Base-by-base conservation (phyloP, 768 basidiomycete species). In the Lentinula boryana region DNA sequence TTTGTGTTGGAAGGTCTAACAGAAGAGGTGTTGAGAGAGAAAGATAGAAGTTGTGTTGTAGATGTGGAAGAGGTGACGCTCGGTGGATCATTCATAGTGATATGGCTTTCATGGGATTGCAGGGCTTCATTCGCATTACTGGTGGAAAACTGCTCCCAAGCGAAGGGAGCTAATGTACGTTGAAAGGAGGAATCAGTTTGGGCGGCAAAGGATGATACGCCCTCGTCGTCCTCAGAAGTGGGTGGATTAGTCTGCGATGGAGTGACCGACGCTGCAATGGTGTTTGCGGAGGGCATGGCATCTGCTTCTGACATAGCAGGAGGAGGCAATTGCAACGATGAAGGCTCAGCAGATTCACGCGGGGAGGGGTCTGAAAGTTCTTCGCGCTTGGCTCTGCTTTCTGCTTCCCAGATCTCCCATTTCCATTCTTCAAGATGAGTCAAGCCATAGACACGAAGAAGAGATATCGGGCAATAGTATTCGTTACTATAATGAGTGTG, bases 381-480 rank as follows among this genome's bases (percentile, higher is more conserved):
- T 18, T 74, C 77, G 36, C 71, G 68, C 58, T 81, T 80, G 1
- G 77, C 77, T 41, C 71, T 77, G 64, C 88, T 88, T 68, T 90
- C 88, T 3, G 78, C 81, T 65, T 89, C 84, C 90, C 91, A 93
- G 5, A 78, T 78, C 53, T 93, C 91, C 89, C 93, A 91, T 66
- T 96, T 95, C 85, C 91, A 98, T 67, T 95, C 85, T 63, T 98
- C 95, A 64, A 98, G 86, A 75, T 98, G 95, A 1, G 95, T 98
- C 58, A 96, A 85, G 5, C 97, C 97, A 63, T 95, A 98, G 1
- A 97, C 94, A 32, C 94, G 87, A 16, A 98, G 80, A 0, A 98
- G 83, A 0, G 92, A 95, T 16, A 98, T 80, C 0, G 97, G 97
- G 68, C 97, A 99, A 70, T 95, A 98, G 74, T 89, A 98, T 72